Base-by-base conservation (phyloP, 169 alveolate species). In the Amoebophrya sp. region DNA sequence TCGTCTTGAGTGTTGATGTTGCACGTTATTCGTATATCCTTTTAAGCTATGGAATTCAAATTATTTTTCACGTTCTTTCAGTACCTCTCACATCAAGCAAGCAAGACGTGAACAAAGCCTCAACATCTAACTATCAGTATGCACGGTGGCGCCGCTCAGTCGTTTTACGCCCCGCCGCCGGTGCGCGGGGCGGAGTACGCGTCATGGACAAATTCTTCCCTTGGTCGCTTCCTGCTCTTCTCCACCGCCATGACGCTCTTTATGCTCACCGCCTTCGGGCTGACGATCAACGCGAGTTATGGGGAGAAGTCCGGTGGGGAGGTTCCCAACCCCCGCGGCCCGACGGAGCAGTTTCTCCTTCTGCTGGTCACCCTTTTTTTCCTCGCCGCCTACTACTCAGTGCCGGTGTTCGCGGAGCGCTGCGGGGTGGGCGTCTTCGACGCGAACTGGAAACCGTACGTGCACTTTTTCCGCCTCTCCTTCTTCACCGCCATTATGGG, bases 351-450 rank as follows among this genome's bases (percentile, higher is more conserved):
- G 83, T 66, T 66, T 66, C 83, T 66, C 32, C 1, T 66, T 66
- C 83, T 66, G 35, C 35, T 66, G 35, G 83, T 25, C 32, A 66
- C 83, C 10, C 38, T 66, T 2, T 66, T 66, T 18, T 1, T 25
- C 35, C 29, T 66, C 35, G 1, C 83, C 83, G 83, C 83, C 7
- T 66, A 25, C 35, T 66, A 12, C 83, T 12, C 35, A 2, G 32
- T 66, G 35, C 83, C 83, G 7, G 83, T 66, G 35, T 66, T 66
- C 83, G 83, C 35, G 35, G 83, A 66, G 35, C 83, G 83, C 7
- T 66, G 83, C 83, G 83, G 83, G 35, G 83, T 66, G 32, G 83
- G 83, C 35, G 83, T 66, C 35, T 66, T 66, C 83, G 83, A 66
- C 35, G 83, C 83, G 2, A 66, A 66, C 83, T 66, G 83, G 83